Percentiles rank a stretch among this genome's conserved stretches.
Conservation (phyloP, 441 rosid genomes). For the Euphorbia celastroides region DNA sequence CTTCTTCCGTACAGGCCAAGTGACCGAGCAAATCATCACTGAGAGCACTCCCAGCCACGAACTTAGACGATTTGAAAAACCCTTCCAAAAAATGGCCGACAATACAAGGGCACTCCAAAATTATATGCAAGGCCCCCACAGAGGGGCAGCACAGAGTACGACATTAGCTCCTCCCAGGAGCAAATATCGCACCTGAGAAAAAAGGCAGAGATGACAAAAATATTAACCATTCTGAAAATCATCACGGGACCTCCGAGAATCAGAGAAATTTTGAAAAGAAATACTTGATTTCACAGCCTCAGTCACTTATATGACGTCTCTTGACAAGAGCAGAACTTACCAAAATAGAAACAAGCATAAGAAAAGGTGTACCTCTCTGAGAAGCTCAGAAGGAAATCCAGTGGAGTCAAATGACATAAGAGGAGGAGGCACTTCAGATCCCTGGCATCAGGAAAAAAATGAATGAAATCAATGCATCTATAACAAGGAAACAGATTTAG, state of each 20-base stretch:
- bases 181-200: slow-evolving; percentile 99
- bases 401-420: slow-evolving; percentile 71
- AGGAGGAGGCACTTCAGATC: slow-evolving; percentile 72
- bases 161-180: slow-evolving; percentile 99
- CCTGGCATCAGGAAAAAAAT: slow-evolving; percentile 36
- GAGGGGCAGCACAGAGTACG: slow-evolving; percentile 97
- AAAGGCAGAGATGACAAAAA: slow-evolving; percentile 58
- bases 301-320: slow-evolving; percentile 12
- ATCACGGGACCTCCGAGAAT: slow-evolving; percentile 36
- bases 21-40: slow-evolving; percentile 85
- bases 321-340: background rate
- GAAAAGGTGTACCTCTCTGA: slow-evolving; percentile 32
- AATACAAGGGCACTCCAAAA: slow-evolving; percentile 76
- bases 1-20: slow-evolving; percentile 83
- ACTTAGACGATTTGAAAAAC: slow-evolving; percentile 63
- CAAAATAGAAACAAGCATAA: background rate
- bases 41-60: slow-evolving; percentile 70
- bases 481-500: too few relatives aligned
- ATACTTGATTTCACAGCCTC: slow-evolving; percentile 4
- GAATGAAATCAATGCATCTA: background rate
- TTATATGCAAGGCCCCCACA: slow-evolving; percentile 64
- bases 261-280: slow-evolving; percentile 12
- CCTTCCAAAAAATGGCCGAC: slow-evolving; percentile 60
- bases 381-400: slow-evolving; percentile 87
- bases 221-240: slow-evolving; percentile 28